Base-by-base conservation (phyloP, 176 grass and related monocot species). In the Olyra latifolia region DNA sequence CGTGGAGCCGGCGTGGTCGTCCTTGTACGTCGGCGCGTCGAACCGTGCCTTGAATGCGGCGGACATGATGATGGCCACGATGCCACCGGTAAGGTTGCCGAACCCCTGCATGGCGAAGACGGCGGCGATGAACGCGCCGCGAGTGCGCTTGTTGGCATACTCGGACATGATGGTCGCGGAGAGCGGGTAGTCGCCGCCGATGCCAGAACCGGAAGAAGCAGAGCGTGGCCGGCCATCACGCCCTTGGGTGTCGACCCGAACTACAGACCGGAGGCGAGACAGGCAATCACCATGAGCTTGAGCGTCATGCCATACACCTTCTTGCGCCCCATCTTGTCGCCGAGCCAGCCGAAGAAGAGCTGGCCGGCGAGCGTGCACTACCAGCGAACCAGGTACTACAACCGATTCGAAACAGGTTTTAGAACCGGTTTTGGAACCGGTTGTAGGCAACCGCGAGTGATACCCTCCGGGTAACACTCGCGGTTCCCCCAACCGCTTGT, bases 161-260 rank as follows among this genome's bases (percentile, higher is more conserved):
- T 97, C 92, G 2, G 95, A 97, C 95, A 97, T 97, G 89, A 97
- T 97, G 43, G 95, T 94, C 1, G 95, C 92, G 0, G 85, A 89
- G 20, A 97, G 78, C 0, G 91, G 94, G 52, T 97, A 97, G 66
- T 97, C 91, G 23, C 91, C 95, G 48, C 94, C 95, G 78, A 94
- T 97, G 76, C 95, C 95, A n/a, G n/a, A n/a, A n/a, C n/a, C n/a
- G n/a, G n/a, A n/a, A n/a, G n/a, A n/a, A n/a, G n/a, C n/a, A n/a
- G n/a, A n/a, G n/a, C n/a, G n/a, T n/a, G n/a, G n/a, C n/a, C 9
- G 54, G 22, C 8, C 54, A 10, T 4, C 16, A 15, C 14, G 10
- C 55, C 10, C 3, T 11, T 57, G 10, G n/a, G 54, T 4, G 54
- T 57, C 10, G 54, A 24, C 3, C 54, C 54, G 54, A 57, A 57